A percentile compares a stretch with the other conserved stretches of the same genome.
These are phyloP conservation scores for Arctostaphylos glauca DNA, from an alignment of 148 eudicot species.

Conservation along the genomic window DNA sequence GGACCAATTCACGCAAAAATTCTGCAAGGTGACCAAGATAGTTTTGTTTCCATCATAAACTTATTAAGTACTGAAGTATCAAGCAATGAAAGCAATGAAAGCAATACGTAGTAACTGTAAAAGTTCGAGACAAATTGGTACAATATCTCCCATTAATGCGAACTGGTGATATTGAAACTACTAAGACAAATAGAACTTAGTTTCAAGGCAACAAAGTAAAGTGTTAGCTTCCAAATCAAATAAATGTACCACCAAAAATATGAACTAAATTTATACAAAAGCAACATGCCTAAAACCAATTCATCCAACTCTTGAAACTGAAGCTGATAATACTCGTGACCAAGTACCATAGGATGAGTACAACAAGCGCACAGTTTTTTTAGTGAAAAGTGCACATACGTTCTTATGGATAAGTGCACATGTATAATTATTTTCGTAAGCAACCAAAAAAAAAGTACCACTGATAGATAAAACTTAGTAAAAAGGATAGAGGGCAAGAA, in stretches of 20 bases:
- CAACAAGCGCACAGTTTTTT: neutral
- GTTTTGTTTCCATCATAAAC: neutral
- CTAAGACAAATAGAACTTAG: neutral
- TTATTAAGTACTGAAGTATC: neutral
- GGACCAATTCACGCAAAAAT: neutral
- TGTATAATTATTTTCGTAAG: too few relatives aligned
- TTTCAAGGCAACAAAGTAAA: neutral
- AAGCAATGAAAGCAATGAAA: neutral
- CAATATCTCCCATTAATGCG: neutral
- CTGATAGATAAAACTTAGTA: too few relatives aligned
- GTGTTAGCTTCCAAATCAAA: neutral
- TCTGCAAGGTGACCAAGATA: neutral
- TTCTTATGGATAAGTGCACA: too few relatives aligned
- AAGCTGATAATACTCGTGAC: neutral
- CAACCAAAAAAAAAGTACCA: too few relatives aligned
- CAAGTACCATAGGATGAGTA: neutral
- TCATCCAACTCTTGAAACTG: neutral
- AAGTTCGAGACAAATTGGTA: neutral
- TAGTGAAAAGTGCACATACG: neutral
- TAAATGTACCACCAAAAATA: neutral
- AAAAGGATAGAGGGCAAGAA: too few relatives aligned
- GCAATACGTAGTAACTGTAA: neutral
- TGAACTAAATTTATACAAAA: neutral
- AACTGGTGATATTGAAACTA: neutral
- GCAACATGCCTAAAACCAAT: slow-evolving; percentile 1